Base-by-base conservation (phyloP, 2,329 filamentous ascomycete genomes). In the Fusarium austroafricanum region DNA sequence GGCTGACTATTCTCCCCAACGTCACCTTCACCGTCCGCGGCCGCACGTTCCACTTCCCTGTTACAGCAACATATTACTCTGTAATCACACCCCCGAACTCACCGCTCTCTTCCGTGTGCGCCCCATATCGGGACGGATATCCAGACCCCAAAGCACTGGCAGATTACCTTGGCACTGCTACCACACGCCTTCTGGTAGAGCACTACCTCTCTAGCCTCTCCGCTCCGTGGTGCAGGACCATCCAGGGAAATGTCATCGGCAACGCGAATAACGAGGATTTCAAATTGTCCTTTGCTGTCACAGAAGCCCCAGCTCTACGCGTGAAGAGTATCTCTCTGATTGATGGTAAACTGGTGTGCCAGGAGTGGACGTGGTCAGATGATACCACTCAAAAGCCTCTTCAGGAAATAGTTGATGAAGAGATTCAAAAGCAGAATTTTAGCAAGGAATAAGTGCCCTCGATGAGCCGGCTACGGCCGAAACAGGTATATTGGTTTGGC, bases 141-240 rank as follows among this genome's bases (percentile, higher is more conserved):
- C 79, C 82, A 1, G 79, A 79, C 63, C 74, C 83, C 17, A 63
- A 71, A 11, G 82, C 83, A 33, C 78, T 86, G 8, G 75, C 78
- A 14, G 79, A 81, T 65, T 86, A 86, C 72, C 68, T 87, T 10
- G 75, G 79, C 55, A 79, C 79, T 18, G 81, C 83, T 14, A 77
- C 81, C 10, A 71, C 78, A 23, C 83, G 80, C 43, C 76, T 78
- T 40, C 75, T 86, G 5, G 75, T 80, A 1, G 73, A 79, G 11
- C 76, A 78, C 54, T 75, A 76, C 46, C 71, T 81, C 29, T 65
- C 71, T 21, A 62, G 67, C 31, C 69, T 78, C 17, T 35, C 50
- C 4, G 26, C 56, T 10, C 46, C 65, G 4, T 80, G 79, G 76
- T 62, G 71, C 23, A 75, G 74, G 33, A 74, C 72, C 55, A 59